phyloP scores from a whole-genome alignment of 2,329 filamentous ascomycete species.

The Colletotrichum lini region DNA sequence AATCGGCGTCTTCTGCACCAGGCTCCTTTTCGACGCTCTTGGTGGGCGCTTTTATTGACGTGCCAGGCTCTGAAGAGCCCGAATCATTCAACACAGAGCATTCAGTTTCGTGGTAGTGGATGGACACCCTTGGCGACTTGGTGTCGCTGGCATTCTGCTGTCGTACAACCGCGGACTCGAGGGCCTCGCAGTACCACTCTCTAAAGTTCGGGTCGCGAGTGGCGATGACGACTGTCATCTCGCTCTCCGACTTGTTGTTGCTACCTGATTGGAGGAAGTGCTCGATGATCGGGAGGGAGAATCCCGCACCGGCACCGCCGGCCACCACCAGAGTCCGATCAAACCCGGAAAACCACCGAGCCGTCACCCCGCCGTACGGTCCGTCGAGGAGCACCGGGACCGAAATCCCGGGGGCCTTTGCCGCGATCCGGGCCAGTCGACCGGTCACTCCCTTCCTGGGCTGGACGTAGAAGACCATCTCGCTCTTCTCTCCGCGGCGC shows the following conservation, averaged over 20 bases:
- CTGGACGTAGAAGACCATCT: conserved; percentile 68
- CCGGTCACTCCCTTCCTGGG: conserved; percentile 65
- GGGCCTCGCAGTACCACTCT: conserved; percentile 32
- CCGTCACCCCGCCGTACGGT: conserved; percentile 68
- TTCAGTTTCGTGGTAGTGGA: conserved; percentile 19
- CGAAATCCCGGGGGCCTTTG: conserved; percentile 51
- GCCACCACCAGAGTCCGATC: conserved; percentile 64
- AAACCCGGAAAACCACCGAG: conserved; percentile 53
- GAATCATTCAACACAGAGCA: neutral
- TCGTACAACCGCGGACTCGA: neutral
- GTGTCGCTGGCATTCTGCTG: neutral
- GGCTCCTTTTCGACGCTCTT: neutral
- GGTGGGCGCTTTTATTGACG: neutral
- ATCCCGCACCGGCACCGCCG: conserved; percentile 70
- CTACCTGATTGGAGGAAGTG: conserved; percentile 46
- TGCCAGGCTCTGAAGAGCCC: neutral
- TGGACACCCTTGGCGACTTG: neutral
- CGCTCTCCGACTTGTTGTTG: conserved; percentile 28
- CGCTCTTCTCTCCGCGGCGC: conserved; percentile 45
- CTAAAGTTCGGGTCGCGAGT: conserved; percentile 26
- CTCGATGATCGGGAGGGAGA: conserved; percentile 64
- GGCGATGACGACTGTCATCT: conserved; percentile 28
- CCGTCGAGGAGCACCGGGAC: conserved; percentile 69
- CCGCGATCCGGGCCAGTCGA: conserved; percentile 57
- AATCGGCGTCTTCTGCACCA: conserved; percentile 5